These are phyloP conservation scores for Aspergillus bertholletiae DNA, from an alignment of 495 filamentous ascomycete genomes.

Conservation along the genomic window DNA sequence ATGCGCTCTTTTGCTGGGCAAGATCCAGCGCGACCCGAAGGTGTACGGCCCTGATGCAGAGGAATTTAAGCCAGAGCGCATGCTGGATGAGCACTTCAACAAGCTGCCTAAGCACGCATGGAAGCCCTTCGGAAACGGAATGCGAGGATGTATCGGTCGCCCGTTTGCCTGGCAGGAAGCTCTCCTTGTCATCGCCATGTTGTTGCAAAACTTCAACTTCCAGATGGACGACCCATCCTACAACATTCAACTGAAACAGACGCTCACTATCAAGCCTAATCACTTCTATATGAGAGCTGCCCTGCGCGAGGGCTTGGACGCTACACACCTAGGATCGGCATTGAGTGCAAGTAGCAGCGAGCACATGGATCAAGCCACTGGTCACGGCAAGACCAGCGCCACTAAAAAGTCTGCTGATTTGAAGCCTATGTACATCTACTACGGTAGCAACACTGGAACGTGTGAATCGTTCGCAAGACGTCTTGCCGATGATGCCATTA, in stretches of 20 bases:
- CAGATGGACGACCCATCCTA: slow-evolving; percentile 54
- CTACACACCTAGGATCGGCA: background rate
- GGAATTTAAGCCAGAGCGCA: slow-evolving; percentile 61
- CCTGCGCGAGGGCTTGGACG: slow-evolving; percentile 51
- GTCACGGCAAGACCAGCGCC: background rate
- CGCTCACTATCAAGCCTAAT: slow-evolving; percentile 73
- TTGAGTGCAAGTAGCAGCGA: background rate
- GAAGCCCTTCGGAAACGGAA: slow-evolving; percentile 62
- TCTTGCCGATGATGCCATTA: background rate
- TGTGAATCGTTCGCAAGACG: slow-evolving; percentile 4
- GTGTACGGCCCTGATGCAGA: slow-evolving; percentile 60
- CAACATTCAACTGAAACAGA: slow-evolving; percentile 58
- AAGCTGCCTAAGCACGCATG: slow-evolving; percentile 54
- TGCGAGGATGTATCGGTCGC: slow-evolving; percentile 62
- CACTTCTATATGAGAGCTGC: slow-evolving; percentile 66
- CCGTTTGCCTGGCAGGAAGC: slow-evolving; percentile 65
- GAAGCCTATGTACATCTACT: slow-evolving; percentile 7
- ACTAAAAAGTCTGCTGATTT: background rate
- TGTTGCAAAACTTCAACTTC: slow-evolving; percentile 61
- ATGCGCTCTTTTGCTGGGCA: slow-evolving; percentile 52
- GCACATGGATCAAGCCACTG: background rate
- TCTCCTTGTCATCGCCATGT: slow-evolving; percentile 48
- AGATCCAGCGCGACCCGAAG: slow-evolving; percentile 61
- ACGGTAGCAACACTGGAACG: slow-evolving; percentile 11
- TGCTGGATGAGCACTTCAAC: slow-evolving; percentile 61